A percentile compares a stretch with the other conserved stretches of the same genome.
Evolutionary conservation across 208 protist species (phyloP).

Genomic region (Leishmania lainsoni): DNA sequence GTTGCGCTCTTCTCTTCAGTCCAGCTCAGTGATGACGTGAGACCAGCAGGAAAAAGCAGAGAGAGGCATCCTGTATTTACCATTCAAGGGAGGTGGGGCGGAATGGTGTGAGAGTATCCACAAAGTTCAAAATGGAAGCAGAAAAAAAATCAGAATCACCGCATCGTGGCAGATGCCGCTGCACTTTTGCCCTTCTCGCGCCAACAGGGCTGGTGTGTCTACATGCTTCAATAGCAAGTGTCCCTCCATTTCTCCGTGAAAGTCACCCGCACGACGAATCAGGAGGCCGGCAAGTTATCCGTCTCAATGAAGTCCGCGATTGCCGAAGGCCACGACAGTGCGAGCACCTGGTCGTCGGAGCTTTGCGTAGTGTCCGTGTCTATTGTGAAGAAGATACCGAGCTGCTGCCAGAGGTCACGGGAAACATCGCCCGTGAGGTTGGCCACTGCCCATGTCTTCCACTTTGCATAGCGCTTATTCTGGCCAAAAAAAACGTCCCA

Average conservation of each 20-base stretch:
- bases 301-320: slow-evolving; percentile 78
- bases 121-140: neutral
- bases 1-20: neutral
- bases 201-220: neutral
- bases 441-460: slow-evolving; percentile 54
- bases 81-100: neutral
- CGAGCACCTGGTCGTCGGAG: slow-evolving; percentile 1
- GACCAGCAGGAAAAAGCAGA: neutral
- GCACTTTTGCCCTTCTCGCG: neutral
- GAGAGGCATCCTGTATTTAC: neutral
- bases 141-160: neutral
- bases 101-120: neutral
- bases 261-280: neutral
- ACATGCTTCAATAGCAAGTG: neutral
- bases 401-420: slow-evolving; percentile 84
- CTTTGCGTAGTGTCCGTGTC: neutral
- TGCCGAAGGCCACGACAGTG: slow-evolving; percentile 53
- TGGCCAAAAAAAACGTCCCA: slow-evolving; percentile 72
- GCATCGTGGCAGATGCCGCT: neutral
- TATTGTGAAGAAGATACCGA: slow-evolving; percentile 47
- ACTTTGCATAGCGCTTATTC: slow-evolving; percentile 33
- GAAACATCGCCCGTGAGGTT: slow-evolving; percentile 55
- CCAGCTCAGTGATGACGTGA: neutral
- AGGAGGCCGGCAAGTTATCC: slow-evolving; percentile 3
- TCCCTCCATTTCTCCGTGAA: neutral